Evolutionary conservation across 1,284 basidiomycete species (phyloP).

Genomic region (Chalciporus sp.): DNA sequence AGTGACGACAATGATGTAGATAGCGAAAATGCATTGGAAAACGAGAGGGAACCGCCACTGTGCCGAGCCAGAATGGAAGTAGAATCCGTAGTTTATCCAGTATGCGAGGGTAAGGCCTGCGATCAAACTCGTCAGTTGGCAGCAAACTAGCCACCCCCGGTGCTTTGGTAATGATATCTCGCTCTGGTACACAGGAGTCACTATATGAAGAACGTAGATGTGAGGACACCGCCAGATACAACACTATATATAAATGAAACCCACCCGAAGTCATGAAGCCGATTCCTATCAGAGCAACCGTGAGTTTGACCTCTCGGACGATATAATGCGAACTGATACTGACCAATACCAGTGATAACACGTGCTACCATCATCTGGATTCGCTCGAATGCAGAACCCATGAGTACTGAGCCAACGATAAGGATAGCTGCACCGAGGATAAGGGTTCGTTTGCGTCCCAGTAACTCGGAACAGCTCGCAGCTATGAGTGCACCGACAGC

Average conservation of each 20-base stretch:
- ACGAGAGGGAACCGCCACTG: slow-evolving; percentile 20
- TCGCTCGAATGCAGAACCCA: slow-evolving; percentile 16
- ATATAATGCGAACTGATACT: background rate
- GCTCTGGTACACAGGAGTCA: slow-evolving; percentile 19
- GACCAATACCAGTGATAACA: slow-evolving; percentile 15
- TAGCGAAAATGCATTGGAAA: slow-evolving; percentile 16
- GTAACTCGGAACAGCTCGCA: slow-evolving; percentile 14
- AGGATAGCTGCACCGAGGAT: slow-evolving; percentile 14
- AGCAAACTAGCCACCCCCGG: slow-evolving; percentile 19
- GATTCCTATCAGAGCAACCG: slow-evolving; percentile 6
- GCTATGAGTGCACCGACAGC: slow-evolving; percentile 15
- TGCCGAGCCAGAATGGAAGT: slow-evolving; percentile 13
- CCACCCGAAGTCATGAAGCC: slow-evolving; percentile 17
- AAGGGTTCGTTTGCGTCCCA: slow-evolving; percentile 16
- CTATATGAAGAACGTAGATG: background rate
- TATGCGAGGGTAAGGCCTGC: slow-evolving; percentile 13
- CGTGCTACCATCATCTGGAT: slow-evolving; percentile 19
- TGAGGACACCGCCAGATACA: background rate
- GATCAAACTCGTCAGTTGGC: slow-evolving; percentile 18
- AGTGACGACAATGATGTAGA: slow-evolving; percentile 13
- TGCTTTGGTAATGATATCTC: slow-evolving; percentile 17
- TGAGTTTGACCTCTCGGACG: background rate
- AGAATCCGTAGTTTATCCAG: slow-evolving; percentile 19
- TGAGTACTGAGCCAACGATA: slow-evolving; percentile 16
- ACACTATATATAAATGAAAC: background rate